Evolutionary conservation across 73 alveolate species (phyloP).

Genomic region (Strombidium stylifer): DNA sequence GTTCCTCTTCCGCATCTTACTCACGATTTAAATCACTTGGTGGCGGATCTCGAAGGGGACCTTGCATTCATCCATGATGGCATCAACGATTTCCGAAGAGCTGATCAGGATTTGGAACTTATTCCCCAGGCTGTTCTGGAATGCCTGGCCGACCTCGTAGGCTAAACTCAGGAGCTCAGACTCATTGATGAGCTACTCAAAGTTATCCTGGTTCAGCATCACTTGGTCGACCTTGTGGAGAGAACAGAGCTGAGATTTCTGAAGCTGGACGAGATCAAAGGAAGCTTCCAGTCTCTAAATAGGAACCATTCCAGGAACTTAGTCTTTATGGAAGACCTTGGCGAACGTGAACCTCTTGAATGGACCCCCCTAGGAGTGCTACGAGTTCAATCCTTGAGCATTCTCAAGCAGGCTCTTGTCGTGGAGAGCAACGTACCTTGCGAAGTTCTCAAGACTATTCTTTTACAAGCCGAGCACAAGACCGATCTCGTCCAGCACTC

Average conservation of each 20-base stretch:
- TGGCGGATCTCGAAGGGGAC: neutral
- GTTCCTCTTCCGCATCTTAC: neutral
- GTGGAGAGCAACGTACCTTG: neutral
- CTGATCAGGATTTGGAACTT: constrained; percentile 1
- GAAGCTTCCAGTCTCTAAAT: too few species aligned
- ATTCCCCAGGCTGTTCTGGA: neutral
- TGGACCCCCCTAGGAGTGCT: too few species aligned
- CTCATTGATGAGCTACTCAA: constrained; percentile 34
- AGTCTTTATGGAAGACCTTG: too few species aligned
- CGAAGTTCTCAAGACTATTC: constrained; percentile 6
- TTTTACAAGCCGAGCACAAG: constrained; percentile 3
- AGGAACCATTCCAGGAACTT: too few species aligned
- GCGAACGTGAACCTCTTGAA: too few species aligned
- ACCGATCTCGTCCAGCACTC: constrained; percentile 22
- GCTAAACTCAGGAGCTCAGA: constrained; percentile 21
- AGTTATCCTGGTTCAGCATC: too few species aligned
- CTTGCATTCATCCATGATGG: constrained; percentile 16
- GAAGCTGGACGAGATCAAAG: too few species aligned
- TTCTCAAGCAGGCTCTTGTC: too few species aligned
- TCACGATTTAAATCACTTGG: neutral
- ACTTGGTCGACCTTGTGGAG: too few species aligned
- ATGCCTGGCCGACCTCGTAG: constrained; percentile 2
- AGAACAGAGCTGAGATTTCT: too few species aligned
- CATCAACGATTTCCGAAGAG: constrained; percentile 30
- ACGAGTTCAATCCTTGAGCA: too few species aligned